A percentile compares a stretch with the other conserved stretches of the same genome.
Evolutionary conservation across 495 filamentous ascomycete species (phyloP).

Genomic region (Aspergillus funiculosus): DNA sequence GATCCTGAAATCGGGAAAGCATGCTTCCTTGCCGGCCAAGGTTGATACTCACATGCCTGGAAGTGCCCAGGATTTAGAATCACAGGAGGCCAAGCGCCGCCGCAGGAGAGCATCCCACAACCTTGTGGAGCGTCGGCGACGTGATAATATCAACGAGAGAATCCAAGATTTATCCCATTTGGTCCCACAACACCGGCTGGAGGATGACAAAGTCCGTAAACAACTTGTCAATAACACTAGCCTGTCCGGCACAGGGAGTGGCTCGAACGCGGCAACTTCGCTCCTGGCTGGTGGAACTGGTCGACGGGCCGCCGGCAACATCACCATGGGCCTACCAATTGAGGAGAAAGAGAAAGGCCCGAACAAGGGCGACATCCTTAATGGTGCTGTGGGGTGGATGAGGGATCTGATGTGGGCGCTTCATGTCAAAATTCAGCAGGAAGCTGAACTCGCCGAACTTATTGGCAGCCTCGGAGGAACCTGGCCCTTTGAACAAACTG

Average conservation of each 20-base stretch:
- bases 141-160: constrained; percentile 97
- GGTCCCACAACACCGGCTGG: constrained; percentile 85
- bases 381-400: constrained; percentile 94
- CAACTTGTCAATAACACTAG: constrained; percentile 86
- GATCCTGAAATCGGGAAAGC: constrained; percentile 61
- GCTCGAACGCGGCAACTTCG: constrained; percentile 73
- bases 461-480: constrained; percentile 63
- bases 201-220: constrained; percentile 96
- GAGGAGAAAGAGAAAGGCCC: constrained; percentile 99
- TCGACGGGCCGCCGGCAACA: constrained; percentile 79
- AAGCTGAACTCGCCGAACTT: constrained; percentile 71
- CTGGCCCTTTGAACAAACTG: constrained; percentile 77
- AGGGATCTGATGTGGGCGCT: constrained; percentile 97
- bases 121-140: constrained; percentile 84
- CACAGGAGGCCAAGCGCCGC: constrained; percentile 89
- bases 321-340: constrained; percentile 81
- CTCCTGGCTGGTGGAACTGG: constrained; percentile 79
- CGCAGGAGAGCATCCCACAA: constrained; percentile 92
- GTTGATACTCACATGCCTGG: constrained; percentile 52
- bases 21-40: constrained; percentile 64
- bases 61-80: constrained; percentile 50
- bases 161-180: constrained; percentile 94
- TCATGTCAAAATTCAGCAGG: constrained; percentile 78
- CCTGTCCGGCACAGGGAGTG: constrained; percentile 70
- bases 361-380: constrained; percentile 98